A percentile compares a stretch with the other conserved stretches of the same genome.
Conservation (phyloP, 768 basidiomycete species). For the Macrolepiota dolichaula region DNA sequence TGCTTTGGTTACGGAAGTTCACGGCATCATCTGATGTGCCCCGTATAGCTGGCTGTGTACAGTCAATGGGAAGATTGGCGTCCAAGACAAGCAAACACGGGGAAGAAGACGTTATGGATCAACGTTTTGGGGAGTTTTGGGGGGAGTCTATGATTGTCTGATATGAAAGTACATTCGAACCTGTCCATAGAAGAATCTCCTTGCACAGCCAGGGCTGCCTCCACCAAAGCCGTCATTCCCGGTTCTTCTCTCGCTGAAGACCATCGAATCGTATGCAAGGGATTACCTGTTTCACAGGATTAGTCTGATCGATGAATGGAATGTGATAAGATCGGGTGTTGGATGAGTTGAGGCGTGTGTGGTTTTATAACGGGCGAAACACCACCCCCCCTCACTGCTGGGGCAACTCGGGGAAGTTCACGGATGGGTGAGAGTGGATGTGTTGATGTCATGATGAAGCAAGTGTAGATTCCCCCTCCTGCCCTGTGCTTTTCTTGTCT, state of each 20-base stretch:
- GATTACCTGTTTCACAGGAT: neutral
- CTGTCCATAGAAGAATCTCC: neutral
- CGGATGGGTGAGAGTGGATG: no score
- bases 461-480: neutral
- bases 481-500: neutral
- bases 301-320: neutral
- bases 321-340: neutral
- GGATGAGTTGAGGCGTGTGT: neutral
- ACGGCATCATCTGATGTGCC: neutral
- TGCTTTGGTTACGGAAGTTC: neutral
- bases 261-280: neutral
- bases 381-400: no score
- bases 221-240: neutral
- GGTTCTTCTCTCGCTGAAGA: neutral
- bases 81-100: neutral
- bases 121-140: neutral
- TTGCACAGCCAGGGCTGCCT: neutral
- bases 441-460: conserved; percentile 1
- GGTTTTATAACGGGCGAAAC: conserved; percentile 3
- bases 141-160: neutral
- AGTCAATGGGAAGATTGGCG: neutral
- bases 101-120: neutral
- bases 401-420: no score
- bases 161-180: neutral
- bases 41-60: neutral